phyloP scores from a whole-genome alignment of 257 asterid species.

The Penstemon barbatus region DNA sequence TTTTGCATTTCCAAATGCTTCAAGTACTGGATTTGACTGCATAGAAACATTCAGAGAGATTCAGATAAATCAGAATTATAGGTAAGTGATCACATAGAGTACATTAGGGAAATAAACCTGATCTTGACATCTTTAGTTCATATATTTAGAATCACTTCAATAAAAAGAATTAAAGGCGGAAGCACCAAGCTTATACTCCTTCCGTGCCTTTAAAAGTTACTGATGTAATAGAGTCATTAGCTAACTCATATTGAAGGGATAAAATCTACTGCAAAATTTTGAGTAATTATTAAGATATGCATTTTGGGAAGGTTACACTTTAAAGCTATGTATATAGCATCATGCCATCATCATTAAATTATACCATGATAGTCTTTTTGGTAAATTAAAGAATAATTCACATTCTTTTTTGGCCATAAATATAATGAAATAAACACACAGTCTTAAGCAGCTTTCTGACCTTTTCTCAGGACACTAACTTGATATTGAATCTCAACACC shows the following conservation, averaged over 20 bases:
- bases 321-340: neutral
- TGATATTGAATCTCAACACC: slow-evolving; percentile 5
- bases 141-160: neutral
- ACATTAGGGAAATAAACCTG: slow-evolving; percentile 5
- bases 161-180: slow-evolving; percentile 1
- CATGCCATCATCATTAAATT: neutral
- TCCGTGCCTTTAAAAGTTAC: neutral
- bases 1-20: slow-evolving; percentile 99
- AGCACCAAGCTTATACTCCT: slow-evolving; percentile 10
- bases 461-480: slow-evolving; percentile 1
- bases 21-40: slow-evolving; percentile 99
- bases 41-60: slow-evolving; percentile 31
- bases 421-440: neutral
- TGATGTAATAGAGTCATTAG: neutral
- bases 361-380: neutral
- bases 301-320: neutral
- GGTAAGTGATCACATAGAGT: slow-evolving; percentile 17
- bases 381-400: neutral
- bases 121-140: neutral
- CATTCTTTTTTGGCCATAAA: slow-evolving; percentile 8
- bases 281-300: neutral
- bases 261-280: neutral
- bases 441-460: slow-evolving; percentile 5
- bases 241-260: neutral
- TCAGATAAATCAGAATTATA: slow-evolving; percentile 22